Evolutionary conservation across 179 eudicot species (phyloP), one percentile per base, ranked within the genome.

Genomic region (Drosera spatulata): DNA sequence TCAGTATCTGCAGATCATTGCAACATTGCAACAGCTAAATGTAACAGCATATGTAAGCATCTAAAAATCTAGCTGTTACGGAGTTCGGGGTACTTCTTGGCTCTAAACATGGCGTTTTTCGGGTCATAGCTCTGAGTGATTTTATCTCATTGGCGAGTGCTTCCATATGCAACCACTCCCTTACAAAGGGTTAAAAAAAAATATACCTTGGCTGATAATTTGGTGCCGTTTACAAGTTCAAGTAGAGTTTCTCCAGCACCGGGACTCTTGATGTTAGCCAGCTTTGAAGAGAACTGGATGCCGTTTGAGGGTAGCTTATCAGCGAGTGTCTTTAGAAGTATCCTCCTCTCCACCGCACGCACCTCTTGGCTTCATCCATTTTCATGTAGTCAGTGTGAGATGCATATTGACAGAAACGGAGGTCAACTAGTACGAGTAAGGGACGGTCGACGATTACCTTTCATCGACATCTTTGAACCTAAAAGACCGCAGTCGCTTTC

Each of bases 341-440:
- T 69, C 58, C 82, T 73, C 62, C 99, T 87, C 75, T 94, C 97
- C 43, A 90, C 91, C 7, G 89, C 86, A 11, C 96, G 88, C 46
- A 85, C 87, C 70, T 94, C 96, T 80, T 94, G 99, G 60, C 99
- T 94, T 64, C 54, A 52, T 40, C 56, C 33, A 22, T 22, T 61
- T 46, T 8, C 13, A 15, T 50, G 53, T 7, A 50, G 10, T 7
- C 53, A 50, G 5, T 50, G 53, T 4, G 13, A 15, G 13, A 50
- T n/a, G 12, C 4, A 7, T 4, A 50, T 5, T 6, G 6, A 52
- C n/a, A 38, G 11, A 55, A 6, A 61, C 12, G 38, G 39, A 50
- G 61, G 45, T 1, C 7, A 52, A 11, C 12, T 33, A 40, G 12
- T 53, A 33, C 2, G 53, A 7, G 55, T 4, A 4, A 8, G 13